Evolutionary conservation across 1,284 basidiomycete species (phyloP).

Genomic region (Polyporus tsugae): DNA sequence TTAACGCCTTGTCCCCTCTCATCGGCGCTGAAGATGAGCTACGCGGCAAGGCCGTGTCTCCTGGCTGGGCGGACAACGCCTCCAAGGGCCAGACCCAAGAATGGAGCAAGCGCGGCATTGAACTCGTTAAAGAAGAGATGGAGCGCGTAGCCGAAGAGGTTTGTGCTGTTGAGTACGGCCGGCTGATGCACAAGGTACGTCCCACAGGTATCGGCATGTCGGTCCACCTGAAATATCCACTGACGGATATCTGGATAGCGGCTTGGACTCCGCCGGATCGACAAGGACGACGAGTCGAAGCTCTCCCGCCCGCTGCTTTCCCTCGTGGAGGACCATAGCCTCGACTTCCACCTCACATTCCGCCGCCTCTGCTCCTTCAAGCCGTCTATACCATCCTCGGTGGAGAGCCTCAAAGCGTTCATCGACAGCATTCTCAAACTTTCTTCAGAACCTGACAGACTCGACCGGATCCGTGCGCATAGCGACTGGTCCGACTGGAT

Average conservation of each 20-base stretch:
- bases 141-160: conserved; percentile 63
- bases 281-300: conserved; percentile 64
- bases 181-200: conserved; percentile 72
- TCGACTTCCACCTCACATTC: conserved; percentile 90
- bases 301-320: conserved; percentile 72
- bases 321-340: conserved; percentile 71
- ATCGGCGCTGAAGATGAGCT: conserved; percentile 79
- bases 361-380: conserved; percentile 73
- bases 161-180: conserved; percentile 67
- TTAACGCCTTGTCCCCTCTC: conserved; percentile 79
- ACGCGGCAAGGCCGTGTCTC: conserved; percentile 58
- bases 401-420: conserved; percentile 46
- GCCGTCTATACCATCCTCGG: conserved; percentile 49
- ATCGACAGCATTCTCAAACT: conserved; percentile 58
- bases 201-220: neutral
- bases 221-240: neutral
- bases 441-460: conserved; percentile 52
- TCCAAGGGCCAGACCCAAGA: conserved; percentile 61
- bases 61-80: conserved; percentile 71
- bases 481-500: conserved; percentile 74
- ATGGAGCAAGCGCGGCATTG: conserved; percentile 67
- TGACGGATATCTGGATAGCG: conserved; percentile 53
- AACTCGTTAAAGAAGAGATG: conserved; percentile 64
- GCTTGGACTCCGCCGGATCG: conserved; percentile 69
- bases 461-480: conserved; percentile 54